Evolutionary conservation across 2,329 filamentous ascomycete species (phyloP).

Genomic region (Zasmidium citrigriseum): DNA sequence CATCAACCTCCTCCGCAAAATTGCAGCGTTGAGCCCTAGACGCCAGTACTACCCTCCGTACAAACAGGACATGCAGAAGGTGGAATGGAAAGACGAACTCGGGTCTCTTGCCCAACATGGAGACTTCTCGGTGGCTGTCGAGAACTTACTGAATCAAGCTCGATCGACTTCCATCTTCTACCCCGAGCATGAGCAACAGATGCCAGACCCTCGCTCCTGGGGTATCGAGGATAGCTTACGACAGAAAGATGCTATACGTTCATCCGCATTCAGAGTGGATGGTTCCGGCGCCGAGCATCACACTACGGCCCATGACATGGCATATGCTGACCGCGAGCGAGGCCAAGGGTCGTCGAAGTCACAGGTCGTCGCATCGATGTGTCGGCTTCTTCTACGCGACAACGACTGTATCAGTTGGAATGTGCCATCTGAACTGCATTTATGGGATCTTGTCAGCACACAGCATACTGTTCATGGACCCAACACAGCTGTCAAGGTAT

Average conservation of each 20-base stretch:
- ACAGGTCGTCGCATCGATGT: slow-evolving; percentile 7
- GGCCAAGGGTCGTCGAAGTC: not conserved
- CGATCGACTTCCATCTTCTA: slow-evolving; percentile 14
- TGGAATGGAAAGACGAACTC: slow-evolving; percentile 45
- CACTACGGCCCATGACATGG: slow-evolving; percentile 21
- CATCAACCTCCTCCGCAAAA: slow-evolving; percentile 24
- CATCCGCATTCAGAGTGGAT: slow-evolving; percentile 31
- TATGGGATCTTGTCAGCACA: not conserved
- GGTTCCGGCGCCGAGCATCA: slow-evolving; percentile 37
- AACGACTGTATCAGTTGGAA: not conserved
- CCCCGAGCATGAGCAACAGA: slow-evolving; percentile 6
- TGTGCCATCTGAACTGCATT: too few relatives aligned
- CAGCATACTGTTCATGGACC: not conserved
- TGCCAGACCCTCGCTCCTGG: slow-evolving; percentile 1
- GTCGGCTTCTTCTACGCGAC: not conserved
- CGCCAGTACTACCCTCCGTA: slow-evolving; percentile 48
- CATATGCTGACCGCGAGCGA: slow-evolving; percentile 26
- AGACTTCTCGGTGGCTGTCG: slow-evolving; percentile 27
- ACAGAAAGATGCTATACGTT: slow-evolving; percentile 33
- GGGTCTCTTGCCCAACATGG: slow-evolving; percentile 46
- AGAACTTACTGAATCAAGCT: slow-evolving; percentile 30
- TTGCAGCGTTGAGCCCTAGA: slow-evolving; percentile 37
- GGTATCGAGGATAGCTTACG: slow-evolving; percentile 24
- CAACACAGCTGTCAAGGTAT: not conserved
- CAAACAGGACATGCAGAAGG: slow-evolving; percentile 44